Evolutionary conservation across 2,329 filamentous ascomycete species (phyloP), one percentile per base, ranked within the genome.

Genomic region (Neoarthrinium moseri): DNA sequence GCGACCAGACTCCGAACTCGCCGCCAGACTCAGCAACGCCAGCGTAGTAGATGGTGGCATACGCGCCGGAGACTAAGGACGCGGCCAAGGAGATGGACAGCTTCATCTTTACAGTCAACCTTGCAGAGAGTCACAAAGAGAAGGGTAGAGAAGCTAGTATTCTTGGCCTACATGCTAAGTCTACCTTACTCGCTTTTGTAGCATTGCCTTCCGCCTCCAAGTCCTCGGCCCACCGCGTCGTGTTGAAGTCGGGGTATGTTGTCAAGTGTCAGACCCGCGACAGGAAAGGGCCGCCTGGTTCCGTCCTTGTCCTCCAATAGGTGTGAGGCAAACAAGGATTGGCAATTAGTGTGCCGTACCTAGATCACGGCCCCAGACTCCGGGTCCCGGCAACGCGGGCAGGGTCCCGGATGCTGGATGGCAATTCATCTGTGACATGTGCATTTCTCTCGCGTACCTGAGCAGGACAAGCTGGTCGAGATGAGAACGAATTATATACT

Each of bases 1-100:
- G 48, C 40, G 68, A 70, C 54, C 64, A 74, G 2, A 69, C 70
- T 23, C 71, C 72, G 52, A 74, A 74, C 49, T 75, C 71, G 33
- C 71, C 72, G 46, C 71, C 61, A 6, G 69, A 73, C 52, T 74
- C 70, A 6, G 71, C 68, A 12, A 75, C 71, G 47, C 72, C 72
- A 15, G 71, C 71, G 52, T 73, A 74, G 54, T 66, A 74, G 51
- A 75, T 73, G 2, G 68, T 73, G 5, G 70, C 69, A 18, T 65
- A 64, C 17, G 54, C 65, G 45, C 55, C 49, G 11, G 57, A 50
- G 38, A 60, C 49, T 7, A 44, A 15, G 13, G 13, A 27, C 4
- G 41, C 41, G 5, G 39, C 40, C 13, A 49, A 29, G 8, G 46
- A 23, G 12, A 46, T 12, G 13, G 51, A 40, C 24, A 55, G 45